A percentile compares a stretch with the other conserved stretches of the same genome.
Conservation (phyloP, 768 basidiomycete genomes). For the Kwoniella heveanensis region DNA sequence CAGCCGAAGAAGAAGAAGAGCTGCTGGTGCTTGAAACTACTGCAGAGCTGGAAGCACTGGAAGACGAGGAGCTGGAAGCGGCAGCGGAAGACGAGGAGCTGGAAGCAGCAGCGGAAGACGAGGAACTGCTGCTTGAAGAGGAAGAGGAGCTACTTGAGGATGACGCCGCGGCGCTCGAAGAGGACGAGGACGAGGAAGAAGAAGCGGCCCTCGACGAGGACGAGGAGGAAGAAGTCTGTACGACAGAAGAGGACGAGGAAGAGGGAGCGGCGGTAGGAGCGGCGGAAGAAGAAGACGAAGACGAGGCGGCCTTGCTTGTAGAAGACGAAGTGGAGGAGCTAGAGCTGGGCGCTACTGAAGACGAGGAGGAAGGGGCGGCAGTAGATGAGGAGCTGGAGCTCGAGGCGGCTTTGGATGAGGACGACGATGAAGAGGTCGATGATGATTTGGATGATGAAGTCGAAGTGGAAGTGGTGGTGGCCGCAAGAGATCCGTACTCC, state of each 20-base stretch:
- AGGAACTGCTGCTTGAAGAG: conserved; percentile 9
- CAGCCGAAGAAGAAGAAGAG: conserved; percentile 23
- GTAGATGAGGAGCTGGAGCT: conserved; percentile 1
- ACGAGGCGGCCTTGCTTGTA: conserved; percentile 12
- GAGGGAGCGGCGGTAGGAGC: not conserved
- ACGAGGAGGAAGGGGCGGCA: conserved; percentile 8
- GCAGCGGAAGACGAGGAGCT: conserved; percentile 8
- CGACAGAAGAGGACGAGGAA: conserved; percentile 19
- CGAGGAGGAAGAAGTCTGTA: conserved; percentile 8
- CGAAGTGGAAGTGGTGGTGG: conserved; percentile 2
- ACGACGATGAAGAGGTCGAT: not conserved
- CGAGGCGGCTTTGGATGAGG: conserved; percentile 9
- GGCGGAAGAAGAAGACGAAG: not conserved
- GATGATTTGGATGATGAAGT: conserved; percentile 11
- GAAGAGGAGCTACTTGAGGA: too few species aligned
- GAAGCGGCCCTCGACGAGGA: conserved; percentile 11
- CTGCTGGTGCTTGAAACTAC: conserved; percentile 12
- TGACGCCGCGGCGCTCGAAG: conserved; percentile 7
- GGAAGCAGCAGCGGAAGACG: conserved; percentile 3
- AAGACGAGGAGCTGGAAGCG: conserved; percentile 1
- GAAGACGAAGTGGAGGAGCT: too few species aligned
- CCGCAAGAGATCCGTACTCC: conserved; percentile 13
- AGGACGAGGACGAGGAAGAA: conserved; percentile 16
- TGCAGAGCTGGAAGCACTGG: not conserved
- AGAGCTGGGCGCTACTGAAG: not conserved